Evolutionary conservation across 169 alveolate genomes (phyloP).

Genomic region (Plasmodium yoelii): DNA sequence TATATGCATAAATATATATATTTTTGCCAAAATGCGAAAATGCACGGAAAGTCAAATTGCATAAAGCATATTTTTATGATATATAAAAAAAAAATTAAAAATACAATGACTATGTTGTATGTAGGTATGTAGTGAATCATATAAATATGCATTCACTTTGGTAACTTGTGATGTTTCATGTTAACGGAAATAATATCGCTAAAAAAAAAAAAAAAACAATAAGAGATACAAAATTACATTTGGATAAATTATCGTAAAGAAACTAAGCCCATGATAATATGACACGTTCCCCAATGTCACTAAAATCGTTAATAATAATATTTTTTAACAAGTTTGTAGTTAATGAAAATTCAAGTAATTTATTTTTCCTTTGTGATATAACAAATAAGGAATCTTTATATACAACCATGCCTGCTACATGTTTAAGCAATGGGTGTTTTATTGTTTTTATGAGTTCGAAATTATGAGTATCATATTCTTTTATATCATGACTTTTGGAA

Average conservation of each 20-base stretch:
- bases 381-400: slow-evolving; percentile 64
- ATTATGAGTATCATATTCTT: slow-evolving; percentile 64
- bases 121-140: no score
- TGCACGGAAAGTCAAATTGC: no score
- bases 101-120: no score
- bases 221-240: no score
- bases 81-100: no score
- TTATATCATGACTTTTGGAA: slow-evolving; percentile 75
- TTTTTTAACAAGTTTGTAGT: slow-evolving; percentile 39
- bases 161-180: no score
- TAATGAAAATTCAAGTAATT: slow-evolving; percentile 71
- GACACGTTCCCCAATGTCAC: slow-evolving; percentile 75
- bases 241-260: neutral
- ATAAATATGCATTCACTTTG: no score
- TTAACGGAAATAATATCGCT: no score
- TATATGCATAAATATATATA: no score
- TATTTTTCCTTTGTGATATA: slow-evolving; percentile 69
- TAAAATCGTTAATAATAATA: slow-evolving; percentile 36
- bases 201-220: no score
- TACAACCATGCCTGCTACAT: slow-evolving; percentile 72
- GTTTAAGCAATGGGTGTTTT: slow-evolving; percentile 68
- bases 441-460: slow-evolving; percentile 62
- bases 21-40: no score
- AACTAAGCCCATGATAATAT: slow-evolving; percentile 17
- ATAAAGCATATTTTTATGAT: no score